Evolutionary conservation across 768 basidiomycete genomes (phyloP).

Genomic region (Paxillus rubicundulus): DNA sequence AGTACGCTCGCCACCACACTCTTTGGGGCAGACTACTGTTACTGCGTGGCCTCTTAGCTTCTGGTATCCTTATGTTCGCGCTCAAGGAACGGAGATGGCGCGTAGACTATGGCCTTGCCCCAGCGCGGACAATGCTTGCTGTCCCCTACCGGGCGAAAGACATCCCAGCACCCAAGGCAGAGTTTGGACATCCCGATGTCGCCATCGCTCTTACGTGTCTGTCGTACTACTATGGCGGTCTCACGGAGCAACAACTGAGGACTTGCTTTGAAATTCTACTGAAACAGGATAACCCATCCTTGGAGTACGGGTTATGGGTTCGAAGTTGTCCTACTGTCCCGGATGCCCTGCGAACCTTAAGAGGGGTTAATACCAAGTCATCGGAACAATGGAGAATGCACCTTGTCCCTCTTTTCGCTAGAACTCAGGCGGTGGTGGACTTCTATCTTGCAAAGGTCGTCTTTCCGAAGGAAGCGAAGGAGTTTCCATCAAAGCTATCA

Average conservation of each 20-base stretch:
- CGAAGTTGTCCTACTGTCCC: slow-evolving; percentile 17
- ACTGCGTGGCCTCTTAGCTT: slow-evolving; percentile 34
- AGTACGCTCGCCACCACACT: neutral
- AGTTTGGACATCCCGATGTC: slow-evolving; percentile 40
- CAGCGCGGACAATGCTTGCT: slow-evolving; percentile 32
- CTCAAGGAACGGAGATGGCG: slow-evolving; percentile 37
- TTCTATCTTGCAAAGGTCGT: slow-evolving; percentile 38
- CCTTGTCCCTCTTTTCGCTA: slow-evolving; percentile 30
- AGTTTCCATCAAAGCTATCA: slow-evolving; percentile 33
- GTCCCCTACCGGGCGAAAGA: slow-evolving; percentile 42
- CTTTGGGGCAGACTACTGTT: slow-evolving; percentile 28
- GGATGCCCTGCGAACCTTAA: slow-evolving; percentile 8
- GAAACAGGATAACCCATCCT: slow-evolving; percentile 30
- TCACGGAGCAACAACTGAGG: slow-evolving; percentile 28
- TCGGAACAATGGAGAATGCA: slow-evolving; percentile 16
- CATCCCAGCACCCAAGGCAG: slow-evolving; percentile 35
- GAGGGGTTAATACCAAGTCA: slow-evolving; percentile 31
- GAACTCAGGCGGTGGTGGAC: slow-evolving; percentile 31
- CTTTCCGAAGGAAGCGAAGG: slow-evolving; percentile 38
- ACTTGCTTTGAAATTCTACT: slow-evolving; percentile 28
- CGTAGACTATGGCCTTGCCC: slow-evolving; percentile 38
- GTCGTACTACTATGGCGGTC: slow-evolving; percentile 37
- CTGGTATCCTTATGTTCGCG: slow-evolving; percentile 30
- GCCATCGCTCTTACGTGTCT: slow-evolving; percentile 36
- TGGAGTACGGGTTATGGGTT: slow-evolving; percentile 35